These are phyloP conservation scores for Macrolepiota albuminosa DNA, from an alignment of 768 basidiomycete genomes.

Conservation along the genomic window DNA sequence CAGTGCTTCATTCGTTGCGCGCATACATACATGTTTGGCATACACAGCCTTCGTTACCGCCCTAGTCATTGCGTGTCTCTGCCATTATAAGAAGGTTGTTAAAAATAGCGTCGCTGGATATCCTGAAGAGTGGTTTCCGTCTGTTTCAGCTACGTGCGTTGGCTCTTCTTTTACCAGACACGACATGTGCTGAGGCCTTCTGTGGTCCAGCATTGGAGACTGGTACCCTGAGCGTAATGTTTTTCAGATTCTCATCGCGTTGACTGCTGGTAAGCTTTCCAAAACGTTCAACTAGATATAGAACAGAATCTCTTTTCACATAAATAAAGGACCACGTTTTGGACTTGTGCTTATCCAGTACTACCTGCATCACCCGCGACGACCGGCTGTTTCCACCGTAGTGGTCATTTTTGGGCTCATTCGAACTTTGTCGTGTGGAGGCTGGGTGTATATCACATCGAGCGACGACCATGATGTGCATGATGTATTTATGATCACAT, in stretches of 20 bases:
- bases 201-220: conserved; percentile 67
- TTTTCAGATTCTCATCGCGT: conserved; percentile 84
- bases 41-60: conserved; percentile 61
- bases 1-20: conserved; percentile 53
- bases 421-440: conserved; percentile 79
- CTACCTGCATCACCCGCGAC: conserved; percentile 42
- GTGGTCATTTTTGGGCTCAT: conserved; percentile 61
- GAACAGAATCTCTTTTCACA: background rate
- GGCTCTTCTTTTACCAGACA: background rate
- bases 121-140: conserved; percentile 89
- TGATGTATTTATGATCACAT: conserved; percentile 84
- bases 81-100: conserved; percentile 83
- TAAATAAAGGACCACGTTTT: conserved; percentile 64
- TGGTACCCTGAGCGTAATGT: conserved; percentile 84
- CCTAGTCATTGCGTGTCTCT: conserved; percentile 53
- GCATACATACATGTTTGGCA: conserved; percentile 63
- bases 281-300: background rate
- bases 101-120: conserved; percentile 81
- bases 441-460: conserved; percentile 91
- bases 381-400: conserved; percentile 41
- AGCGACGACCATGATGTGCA: conserved; percentile 80
- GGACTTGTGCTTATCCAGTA: conserved; percentile 61
- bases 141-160: conserved; percentile 79
- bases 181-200: background rate
- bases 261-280: conserved; percentile 56